These are phyloP conservation scores for Globisporangium parvum DNA, from an alignment of 352 stramenopile genomes.

Conservation along the genomic window DNA sequence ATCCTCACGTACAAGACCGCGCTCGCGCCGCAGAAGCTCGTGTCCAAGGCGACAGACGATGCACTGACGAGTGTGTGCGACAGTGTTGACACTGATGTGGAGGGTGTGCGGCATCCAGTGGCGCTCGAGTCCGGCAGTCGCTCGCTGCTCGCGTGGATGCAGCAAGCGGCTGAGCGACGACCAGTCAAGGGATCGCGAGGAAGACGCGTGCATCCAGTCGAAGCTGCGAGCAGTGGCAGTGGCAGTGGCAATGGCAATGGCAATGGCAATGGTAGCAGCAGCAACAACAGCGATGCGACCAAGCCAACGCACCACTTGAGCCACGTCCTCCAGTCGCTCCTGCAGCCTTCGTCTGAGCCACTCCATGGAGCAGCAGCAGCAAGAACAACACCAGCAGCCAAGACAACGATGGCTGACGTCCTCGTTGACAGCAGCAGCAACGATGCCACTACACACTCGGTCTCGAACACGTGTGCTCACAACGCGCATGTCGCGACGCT, in stretches of 20 bases:
- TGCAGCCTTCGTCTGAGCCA: conserved; percentile 11
- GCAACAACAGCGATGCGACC: neutral
- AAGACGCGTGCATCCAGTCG: conserved; percentile 8
- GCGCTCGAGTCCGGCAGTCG: conserved; percentile 25
- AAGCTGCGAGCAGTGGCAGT: neutral
- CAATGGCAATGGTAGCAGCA: neutral
- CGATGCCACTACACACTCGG: conserved; percentile 6
- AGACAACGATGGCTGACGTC: neutral
- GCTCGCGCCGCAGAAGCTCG: conserved; percentile 18
- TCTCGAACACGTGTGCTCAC: conserved; percentile 48
- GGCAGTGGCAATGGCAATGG: neutral
- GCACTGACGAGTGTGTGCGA: neutral
- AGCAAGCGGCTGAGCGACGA: conserved; percentile 35
- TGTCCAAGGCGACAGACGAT: conserved; percentile 14
- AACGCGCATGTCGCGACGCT: conserved; percentile 50
- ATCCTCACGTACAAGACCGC: conserved; percentile 65
- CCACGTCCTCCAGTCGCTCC: conserved; percentile 33
- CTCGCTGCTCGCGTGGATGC: conserved; percentile 60
- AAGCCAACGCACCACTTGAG: conserved; percentile 31
- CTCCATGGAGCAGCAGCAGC: conserved; percentile 1
- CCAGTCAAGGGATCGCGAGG: neutral
- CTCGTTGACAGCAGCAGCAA: conserved; percentile 1
- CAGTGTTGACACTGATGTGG: neutral
- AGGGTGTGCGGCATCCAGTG: neutral
- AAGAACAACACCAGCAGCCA: neutral